Evolutionary conservation across 345 rosid genomes (phyloP).

Genomic region (Murraya koenigii): DNA sequence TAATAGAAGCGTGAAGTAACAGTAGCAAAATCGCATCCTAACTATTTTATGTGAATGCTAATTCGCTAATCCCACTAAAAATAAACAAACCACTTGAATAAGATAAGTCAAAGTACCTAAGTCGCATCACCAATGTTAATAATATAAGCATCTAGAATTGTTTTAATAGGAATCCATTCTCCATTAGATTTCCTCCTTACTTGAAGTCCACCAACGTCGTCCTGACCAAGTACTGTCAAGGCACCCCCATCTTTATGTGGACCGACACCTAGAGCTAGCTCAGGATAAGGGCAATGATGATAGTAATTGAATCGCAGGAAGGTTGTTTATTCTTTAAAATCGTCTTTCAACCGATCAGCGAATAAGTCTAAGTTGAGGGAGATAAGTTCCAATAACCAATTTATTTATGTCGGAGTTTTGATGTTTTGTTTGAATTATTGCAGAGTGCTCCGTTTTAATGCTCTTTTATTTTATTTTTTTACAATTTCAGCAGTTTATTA

Average conservation of each 20-base stretch:
- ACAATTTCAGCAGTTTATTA: too few species aligned
- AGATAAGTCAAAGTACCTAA: constrained; percentile 40
- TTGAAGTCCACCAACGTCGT: constrained; percentile 78
- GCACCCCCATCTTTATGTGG: constrained; percentile 81
- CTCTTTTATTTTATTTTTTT: too few species aligned
- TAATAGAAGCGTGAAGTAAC: too few species aligned
- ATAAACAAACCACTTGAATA: neutral
- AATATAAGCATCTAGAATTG: constrained; percentile 52
- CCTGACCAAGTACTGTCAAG: constrained; percentile 70
- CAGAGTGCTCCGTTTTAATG: too few species aligned
- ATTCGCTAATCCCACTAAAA: neutral
- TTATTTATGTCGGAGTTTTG: too few species aligned
- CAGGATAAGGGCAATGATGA: too few species aligned
- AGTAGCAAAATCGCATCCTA: neutral
- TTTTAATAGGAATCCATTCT: constrained; percentile 62
- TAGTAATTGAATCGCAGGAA: too few species aligned
- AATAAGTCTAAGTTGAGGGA: too few species aligned
- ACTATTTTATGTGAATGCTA: neutral
- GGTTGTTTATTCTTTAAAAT: too few species aligned
- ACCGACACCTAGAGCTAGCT: constrained; percentile 85
- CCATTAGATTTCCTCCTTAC: constrained; percentile 68
- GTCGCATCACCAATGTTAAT: constrained; percentile 66
- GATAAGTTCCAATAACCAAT: too few species aligned
- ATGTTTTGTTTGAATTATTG: too few species aligned
- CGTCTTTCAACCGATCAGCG: too few species aligned